Evolutionary conservation across 768 basidiomycete species (phyloP).

Genomic region (Scleroderma citrinum): DNA sequence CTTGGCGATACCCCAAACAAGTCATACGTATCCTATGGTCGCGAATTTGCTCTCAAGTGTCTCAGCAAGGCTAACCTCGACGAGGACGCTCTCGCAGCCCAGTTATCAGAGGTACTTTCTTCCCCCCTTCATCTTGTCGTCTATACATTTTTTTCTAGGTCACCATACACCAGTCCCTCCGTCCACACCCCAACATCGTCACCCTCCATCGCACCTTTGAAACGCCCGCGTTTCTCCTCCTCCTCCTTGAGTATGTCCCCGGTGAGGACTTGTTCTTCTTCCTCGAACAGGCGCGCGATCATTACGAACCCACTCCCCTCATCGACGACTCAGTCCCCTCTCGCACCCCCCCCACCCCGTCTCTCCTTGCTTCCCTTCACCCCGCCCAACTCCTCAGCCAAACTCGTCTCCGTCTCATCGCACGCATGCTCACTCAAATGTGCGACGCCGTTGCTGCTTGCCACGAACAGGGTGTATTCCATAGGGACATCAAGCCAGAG

Average conservation of each 20-base stretch:
- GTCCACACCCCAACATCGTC: constrained; percentile 88
- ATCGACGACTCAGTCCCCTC: constrained; percentile 29
- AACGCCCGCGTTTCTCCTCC: constrained; percentile 84
- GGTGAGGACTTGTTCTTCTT: constrained; percentile 98
- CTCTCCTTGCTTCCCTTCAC: constrained; percentile 77
- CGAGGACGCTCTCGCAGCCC: constrained; percentile 79
- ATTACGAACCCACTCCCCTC: constrained; percentile 50
- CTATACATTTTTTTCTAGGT: constrained; percentile 44
- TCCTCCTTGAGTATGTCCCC: constrained; percentile 92
- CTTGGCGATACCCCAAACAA: constrained; percentile 38
- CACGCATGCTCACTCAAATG: constrained; percentile 99
- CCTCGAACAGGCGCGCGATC: constrained; percentile 91
- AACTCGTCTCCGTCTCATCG: constrained; percentile 85
- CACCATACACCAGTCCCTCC: constrained; percentile 90
- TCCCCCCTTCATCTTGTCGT: neutral
- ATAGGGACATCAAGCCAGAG: constrained; percentile 99
- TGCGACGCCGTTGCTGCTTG: constrained; percentile 95
- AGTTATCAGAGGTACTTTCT: constrained; percentile 76
- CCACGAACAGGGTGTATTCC: constrained; percentile 86
- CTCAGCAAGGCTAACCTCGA: constrained; percentile 91
- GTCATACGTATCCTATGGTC: constrained; percentile 50
- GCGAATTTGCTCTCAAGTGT: constrained; percentile 93
- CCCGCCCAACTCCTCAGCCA: constrained; percentile 79
- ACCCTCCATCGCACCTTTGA: constrained; percentile 92
- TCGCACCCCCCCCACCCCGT: constrained; percentile 88